phyloP scores from a whole-genome alignment of 2,329 filamentous ascomycete species.

The Didymosphaeria variabile region DNA sequence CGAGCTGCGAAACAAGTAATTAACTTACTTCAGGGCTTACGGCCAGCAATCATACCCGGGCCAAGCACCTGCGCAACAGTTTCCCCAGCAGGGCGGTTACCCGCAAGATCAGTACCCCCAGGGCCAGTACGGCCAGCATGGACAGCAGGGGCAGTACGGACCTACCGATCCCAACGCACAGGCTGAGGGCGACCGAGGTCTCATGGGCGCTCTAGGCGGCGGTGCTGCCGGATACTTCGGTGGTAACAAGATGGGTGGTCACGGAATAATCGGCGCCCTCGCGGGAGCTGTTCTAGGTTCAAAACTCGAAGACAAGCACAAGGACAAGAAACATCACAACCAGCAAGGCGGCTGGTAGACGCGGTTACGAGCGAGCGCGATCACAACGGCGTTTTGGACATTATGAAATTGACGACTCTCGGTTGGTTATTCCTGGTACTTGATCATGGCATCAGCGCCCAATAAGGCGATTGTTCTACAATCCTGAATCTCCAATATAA shows the following conservation, averaged over 20 bases:
- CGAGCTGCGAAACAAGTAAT: constrained; percentile 28
- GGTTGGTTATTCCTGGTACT: neutral
- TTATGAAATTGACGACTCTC: constrained; percentile 10
- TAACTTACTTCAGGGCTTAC: constrained; percentile 24
- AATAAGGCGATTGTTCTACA: neutral
- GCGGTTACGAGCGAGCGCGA: neutral
- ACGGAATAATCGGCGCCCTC: constrained; percentile 66
- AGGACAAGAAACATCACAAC: constrained; percentile 57
- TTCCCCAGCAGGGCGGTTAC: constrained; percentile 54
- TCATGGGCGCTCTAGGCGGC: constrained; percentile 66
- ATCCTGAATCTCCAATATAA: neutral
- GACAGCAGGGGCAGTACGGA: constrained; percentile 49
- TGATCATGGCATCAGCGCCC: neutral
- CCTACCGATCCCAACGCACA: constrained; percentile 56
- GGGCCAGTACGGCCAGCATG: constrained; percentile 48
- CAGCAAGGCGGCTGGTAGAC: constrained; percentile 10
- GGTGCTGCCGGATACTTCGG: constrained; percentile 65
- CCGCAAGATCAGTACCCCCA: constrained; percentile 49
- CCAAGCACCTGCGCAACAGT: constrained; percentile 45
- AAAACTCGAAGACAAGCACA: constrained; percentile 64
- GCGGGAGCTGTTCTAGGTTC: constrained; percentile 66
- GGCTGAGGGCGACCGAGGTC: constrained; percentile 64
- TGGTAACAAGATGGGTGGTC: constrained; percentile 63
- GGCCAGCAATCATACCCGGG: constrained; percentile 45
- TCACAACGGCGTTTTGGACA: constrained; percentile 7